Percentiles rank a stretch among this genome's conserved stretches.
Evolutionary conservation across 352 stramenopile species (phyloP).

Genomic region (Thraustotheca clavata): DNA sequence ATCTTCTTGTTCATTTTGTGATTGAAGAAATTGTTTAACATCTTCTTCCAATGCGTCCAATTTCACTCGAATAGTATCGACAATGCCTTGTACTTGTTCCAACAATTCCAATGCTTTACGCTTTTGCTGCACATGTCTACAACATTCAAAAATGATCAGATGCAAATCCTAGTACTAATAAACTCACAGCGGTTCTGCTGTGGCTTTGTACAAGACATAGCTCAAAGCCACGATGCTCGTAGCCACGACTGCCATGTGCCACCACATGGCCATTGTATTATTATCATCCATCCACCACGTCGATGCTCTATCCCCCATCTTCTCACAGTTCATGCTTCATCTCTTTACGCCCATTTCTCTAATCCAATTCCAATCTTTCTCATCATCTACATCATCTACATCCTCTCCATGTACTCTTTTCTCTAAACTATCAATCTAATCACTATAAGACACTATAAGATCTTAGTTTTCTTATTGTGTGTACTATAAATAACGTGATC

Average conservation of each 20-base stretch:
- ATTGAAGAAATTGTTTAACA: constrained; percentile 1
- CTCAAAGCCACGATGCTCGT: constrained; percentile 1
- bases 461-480: constrained; percentile 1
- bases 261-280: constrained; percentile 4
- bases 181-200: constrained; percentile 10
- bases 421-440: no score
- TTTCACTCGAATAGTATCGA: constrained; percentile 49
- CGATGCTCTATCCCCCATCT: no score
- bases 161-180: not conserved
- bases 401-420: no score
- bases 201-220: not conserved
- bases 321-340: no score
- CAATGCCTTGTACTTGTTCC: constrained; percentile 62
- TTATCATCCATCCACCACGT: no score
- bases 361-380: no score
- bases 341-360: no score
- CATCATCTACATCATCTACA: no score
- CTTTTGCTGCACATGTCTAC: constrained; percentile 32
- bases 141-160: no score
- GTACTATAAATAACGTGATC: no score
- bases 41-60: constrained; percentile 50
- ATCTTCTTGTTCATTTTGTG: constrained; percentile 22
- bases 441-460: no score
- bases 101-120: constrained; percentile 53
- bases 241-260: constrained; percentile 2